Evolutionary conservation across 2,329 filamentous ascomycete genomes (phyloP), one percentile per base, ranked within the genome.

Genomic region (Colletotrichum zoysiae): DNA sequence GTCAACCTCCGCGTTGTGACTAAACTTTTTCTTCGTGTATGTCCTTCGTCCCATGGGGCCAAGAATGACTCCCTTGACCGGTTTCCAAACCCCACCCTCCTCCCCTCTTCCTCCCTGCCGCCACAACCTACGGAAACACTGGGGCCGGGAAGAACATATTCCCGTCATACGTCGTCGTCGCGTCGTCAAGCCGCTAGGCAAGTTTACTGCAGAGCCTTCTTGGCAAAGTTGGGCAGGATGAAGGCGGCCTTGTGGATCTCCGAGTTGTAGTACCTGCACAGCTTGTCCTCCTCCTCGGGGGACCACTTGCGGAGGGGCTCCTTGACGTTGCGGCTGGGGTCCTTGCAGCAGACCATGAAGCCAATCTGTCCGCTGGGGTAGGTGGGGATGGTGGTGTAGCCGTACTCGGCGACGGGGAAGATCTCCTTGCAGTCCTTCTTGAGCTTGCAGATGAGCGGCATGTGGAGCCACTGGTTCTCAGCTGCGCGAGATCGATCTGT

Each of bases 321-420:
- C 83, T 89, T 94, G 81, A 98, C 89, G 84, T 99, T 89, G 82
- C 91, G 90, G 81, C 85, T 90, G 82, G 91, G 86, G 82, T 98
- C 95, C 91, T 99, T 98, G 92, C 89, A 93, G 91, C 96, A 98
- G 81, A 99, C 94, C 95, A 99, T 98, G 92, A 99, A 99, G 82
- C 96, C 96, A 80, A 99, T 99, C 88, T 99, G 96, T 82, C 96
- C 96, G 69, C 94, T 97, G 76, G 96, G 96, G 88, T 99, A 99
- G 81, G 96, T 99, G 72, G 96, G 96, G 84, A 99, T 99, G 79
- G 95, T 98, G 80, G 95, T 98, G 90, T 98, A 99, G 78, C 93
- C 96, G 86, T 98, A 99, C 87, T 99, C 96, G 83, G 93, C 96
- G 74, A 94, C 93, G 76, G 96, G 95, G 92, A 99, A 99, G 84